phyloP scores from a whole-genome alignment of 768 basidiomycete genomes.

The Megacollybia marginata region DNA sequence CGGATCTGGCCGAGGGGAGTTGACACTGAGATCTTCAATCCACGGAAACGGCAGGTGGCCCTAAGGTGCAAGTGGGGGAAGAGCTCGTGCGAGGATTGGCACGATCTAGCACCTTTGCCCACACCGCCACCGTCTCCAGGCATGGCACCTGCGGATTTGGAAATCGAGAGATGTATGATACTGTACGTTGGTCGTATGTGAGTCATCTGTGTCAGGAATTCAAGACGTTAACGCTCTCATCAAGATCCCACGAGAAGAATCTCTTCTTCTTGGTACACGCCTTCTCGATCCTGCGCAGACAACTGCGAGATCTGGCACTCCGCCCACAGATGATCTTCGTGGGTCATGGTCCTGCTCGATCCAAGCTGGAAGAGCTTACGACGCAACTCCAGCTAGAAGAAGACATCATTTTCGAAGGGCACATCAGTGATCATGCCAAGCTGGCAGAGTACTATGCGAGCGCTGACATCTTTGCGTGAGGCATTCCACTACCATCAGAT shows the following conservation, averaged over 20 bases:
- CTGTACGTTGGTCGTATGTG: not conserved
- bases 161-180: not conserved
- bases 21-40: not conserved
- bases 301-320: slow-evolving; percentile 1
- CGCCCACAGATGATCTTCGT: not conserved
- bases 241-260: not conserved
- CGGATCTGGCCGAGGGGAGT: not conserved
- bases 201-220: not conserved
- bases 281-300: not conserved
- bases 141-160: not conserved
- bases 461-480: slow-evolving; percentile 29
- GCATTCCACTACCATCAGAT: not conserved
- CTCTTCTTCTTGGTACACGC: not conserved
- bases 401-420: slow-evolving; percentile 28
- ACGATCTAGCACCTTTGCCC: not conserved
- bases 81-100: not conserved
- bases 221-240: not conserved
- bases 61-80: not conserved
- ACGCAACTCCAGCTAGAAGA: not conserved
- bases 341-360: not conserved
- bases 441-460: slow-evolving; percentile 32
- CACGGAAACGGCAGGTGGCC: not conserved
- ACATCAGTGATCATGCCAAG: slow-evolving; percentile 21
- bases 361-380: not conserved
- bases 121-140: not conserved